A percentile compares a stretch with the other conserved stretches of the same genome.
Evolutionary conservation across 306 rosid genomes (phyloP).

Genomic region (Sicyos baderoa): DNA sequence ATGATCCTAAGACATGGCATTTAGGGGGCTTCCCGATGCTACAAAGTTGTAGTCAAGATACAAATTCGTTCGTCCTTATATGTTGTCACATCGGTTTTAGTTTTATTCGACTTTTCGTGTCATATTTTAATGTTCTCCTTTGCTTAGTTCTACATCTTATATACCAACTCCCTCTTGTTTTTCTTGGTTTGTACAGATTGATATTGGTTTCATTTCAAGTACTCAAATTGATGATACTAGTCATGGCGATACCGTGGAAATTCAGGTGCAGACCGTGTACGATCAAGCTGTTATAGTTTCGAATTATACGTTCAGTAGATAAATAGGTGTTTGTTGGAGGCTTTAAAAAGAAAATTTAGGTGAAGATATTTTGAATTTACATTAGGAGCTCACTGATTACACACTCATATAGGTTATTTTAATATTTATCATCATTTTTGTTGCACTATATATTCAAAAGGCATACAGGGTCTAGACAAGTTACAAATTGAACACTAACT

Average conservation of each 20-base stretch:
- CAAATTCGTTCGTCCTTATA: no score
- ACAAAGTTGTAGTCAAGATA: no score
- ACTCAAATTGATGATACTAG: not conserved
- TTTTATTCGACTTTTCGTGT: not conserved
- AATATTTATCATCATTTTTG: not conserved
- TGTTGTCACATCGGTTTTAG: no score
- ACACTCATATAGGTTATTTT: conserved; percentile 5
- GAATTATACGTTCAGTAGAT: not conserved
- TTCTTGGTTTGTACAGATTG: not conserved
- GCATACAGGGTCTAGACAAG: not conserved
- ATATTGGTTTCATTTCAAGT: conserved; percentile 11
- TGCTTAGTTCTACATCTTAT: conserved; percentile 5
- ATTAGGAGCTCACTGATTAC: conserved; percentile 9
- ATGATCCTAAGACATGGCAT: not conserved
- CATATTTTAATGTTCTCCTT: not conserved
- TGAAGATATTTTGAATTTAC: conserved; percentile 3
- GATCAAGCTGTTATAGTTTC: conserved; percentile 7
- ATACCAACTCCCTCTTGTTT: not conserved
- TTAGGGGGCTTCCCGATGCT: no score
- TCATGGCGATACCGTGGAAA: no score
- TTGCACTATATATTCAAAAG: conserved; percentile 1
- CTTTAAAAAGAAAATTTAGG: not conserved
- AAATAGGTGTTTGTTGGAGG: conserved; percentile 10
- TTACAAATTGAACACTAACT: conserved; percentile 1
- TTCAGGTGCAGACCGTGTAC: not conserved